Evolutionary conservation across 2,329 filamentous ascomycete species (phyloP), one percentile per base, ranked within the genome.

Genomic region (Zymoseptoria pseudotritici): DNA sequence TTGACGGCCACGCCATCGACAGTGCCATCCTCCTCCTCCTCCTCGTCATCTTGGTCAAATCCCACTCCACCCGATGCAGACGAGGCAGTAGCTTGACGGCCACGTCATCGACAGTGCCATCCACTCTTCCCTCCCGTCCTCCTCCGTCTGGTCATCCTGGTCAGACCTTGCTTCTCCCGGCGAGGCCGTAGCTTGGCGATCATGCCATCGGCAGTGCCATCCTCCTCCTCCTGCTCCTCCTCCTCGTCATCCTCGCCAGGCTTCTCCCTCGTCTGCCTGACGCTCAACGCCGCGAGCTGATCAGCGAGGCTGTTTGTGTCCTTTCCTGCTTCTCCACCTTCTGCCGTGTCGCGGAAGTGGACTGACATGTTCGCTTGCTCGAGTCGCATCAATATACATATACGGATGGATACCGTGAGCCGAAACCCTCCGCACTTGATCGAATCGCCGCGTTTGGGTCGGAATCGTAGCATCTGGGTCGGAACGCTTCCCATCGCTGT

Each of bases 1-100:
- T 89, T 92, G 61, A 97, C 90, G 58, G 87, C 89, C 62, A 99
- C 82, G 0, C 93, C 93, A 57, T 91, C 87, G 0, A 97, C 80
- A 62, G 78, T 83, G 55, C 82, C 86, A 70, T 87, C 86, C 56
- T 80, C 78, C 54, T 79, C 79, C 2, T 79, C 78, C 5, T 80
- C 78, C 1, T 77, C 77, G 2, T 78, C 76, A 1, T 24, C 22
- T 24, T 24, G 22, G 22, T 24, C 22, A 24, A 24, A 5, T 5
- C 22, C 5, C 22, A 24, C 22, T 96, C 90, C 13, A 97, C 86
- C 75, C 99, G 94, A 76, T 99, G n/a, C n/a, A n/a, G n/a, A n/a
- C n/a, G 94, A 4, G 92, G 93, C 0, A 99, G 81, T 2, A 99
- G 81, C 69, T 89, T 92, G 61, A 97, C 90, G 58, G 87, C 89